A percentile compares a stretch with the other conserved stretches of the same genome.
Conservation (phyloP, 2,329 filamentous ascomycete species). For the Metarhizium album region DNA sequence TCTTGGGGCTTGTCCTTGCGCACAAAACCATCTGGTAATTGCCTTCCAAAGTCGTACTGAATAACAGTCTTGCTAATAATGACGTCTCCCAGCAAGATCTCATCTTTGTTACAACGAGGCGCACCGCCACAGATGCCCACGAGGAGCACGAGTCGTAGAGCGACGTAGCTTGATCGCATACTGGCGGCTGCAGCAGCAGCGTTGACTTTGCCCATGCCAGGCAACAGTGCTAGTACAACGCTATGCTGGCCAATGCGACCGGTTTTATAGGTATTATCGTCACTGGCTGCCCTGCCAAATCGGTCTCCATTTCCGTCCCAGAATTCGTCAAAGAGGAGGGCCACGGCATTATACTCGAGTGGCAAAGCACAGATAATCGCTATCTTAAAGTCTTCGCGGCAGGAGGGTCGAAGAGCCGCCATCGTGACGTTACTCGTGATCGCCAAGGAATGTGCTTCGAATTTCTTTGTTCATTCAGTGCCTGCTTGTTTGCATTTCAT, state of each 20-base stretch:
- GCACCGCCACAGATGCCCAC: constrained; percentile 29
- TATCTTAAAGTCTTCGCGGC: constrained; percentile 3
- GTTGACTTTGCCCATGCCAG: constrained; percentile 17
- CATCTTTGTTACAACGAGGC: constrained; percentile 11
- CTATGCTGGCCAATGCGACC: constrained; percentile 14
- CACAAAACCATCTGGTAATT: constrained; percentile 13
- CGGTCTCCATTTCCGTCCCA: constrained; percentile 6
- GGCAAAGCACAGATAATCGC: constrained; percentile 8
- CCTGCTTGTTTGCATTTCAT: not conserved
- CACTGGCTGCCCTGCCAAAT: constrained; percentile 6
- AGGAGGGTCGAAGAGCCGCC: not conserved
- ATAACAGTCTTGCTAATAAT: constrained; percentile 17
- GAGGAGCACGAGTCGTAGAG: constrained; percentile 22
- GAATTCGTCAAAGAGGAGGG: constrained; percentile 8
- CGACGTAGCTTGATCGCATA: constrained; percentile 21
- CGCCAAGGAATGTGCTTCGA: not conserved
- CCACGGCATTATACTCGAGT: constrained; percentile 7
- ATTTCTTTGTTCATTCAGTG: not conserved
- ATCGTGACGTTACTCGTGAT: not conserved
- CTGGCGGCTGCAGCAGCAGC: constrained; percentile 16
- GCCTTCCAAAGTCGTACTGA: constrained; percentile 10
- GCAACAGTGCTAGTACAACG: constrained; percentile 15
- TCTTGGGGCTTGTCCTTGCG: constrained; percentile 16
- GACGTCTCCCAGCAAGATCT: constrained; percentile 21
- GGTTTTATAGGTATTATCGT: constrained; percentile 11